A percentile compares a stretch with the other conserved stretches of the same genome.
phyloP scores from a whole-genome alignment of 108 stramenopile species.

The Pseudonitzschia multiseries region DNA sequence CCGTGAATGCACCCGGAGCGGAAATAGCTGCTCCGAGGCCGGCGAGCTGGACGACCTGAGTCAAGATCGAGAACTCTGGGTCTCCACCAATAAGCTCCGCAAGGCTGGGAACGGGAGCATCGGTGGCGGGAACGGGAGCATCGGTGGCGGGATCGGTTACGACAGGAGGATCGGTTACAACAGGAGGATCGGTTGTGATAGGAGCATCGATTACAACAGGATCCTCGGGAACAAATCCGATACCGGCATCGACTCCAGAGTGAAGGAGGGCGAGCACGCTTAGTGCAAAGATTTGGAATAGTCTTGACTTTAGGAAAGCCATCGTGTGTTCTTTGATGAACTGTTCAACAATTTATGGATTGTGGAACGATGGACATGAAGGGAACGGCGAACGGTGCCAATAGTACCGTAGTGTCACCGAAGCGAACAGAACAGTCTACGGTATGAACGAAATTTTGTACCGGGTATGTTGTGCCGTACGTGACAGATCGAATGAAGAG shows the following conservation, averaged over 20 bases:
- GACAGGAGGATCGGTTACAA: background rate
- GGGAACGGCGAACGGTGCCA: too few species aligned
- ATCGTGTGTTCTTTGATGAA: background rate
- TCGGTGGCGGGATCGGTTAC: background rate
- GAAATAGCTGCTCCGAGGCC: slow-evolving; percentile 28
- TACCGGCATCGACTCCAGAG: background rate
- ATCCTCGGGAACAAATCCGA: background rate
- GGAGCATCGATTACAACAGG: background rate
- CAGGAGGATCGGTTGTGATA: background rate
- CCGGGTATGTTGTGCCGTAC: too few species aligned
- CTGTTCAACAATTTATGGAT: too few species aligned
- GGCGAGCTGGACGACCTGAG: background rate
- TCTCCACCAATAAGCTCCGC: background rate
- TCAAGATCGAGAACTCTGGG: slow-evolving; percentile 1
- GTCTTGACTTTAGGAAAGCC: background rate
- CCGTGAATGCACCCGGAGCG: slow-evolving; percentile 34
- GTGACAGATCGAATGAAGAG: too few species aligned
- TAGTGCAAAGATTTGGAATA: background rate
- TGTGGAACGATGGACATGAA: too few species aligned
- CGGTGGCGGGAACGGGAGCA: background rate
- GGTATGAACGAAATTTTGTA: too few species aligned
- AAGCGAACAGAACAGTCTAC: too few species aligned
- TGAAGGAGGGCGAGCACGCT: background rate
- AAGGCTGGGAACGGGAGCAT: background rate
- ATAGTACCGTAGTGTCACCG: too few species aligned